phyloP scores from a whole-genome alignment of 2,329 filamentous ascomycete species.

The Raffaelea arxii region DNA sequence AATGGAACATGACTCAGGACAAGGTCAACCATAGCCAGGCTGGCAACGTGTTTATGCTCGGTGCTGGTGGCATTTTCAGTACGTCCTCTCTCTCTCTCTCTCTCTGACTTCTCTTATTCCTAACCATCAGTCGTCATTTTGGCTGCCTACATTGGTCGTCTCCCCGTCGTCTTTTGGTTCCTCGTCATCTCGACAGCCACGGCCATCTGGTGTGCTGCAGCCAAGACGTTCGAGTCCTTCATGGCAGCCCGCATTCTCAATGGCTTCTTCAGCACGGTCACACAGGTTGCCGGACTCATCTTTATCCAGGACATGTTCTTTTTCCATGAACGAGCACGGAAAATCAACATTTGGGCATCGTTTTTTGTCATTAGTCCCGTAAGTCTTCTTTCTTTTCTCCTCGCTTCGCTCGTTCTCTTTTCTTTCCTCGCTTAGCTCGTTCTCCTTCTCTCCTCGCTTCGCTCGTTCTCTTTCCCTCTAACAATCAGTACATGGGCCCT shows the following conservation, averaged over 20 bases:
- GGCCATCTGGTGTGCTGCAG: slow-evolving; percentile 33
- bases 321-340: slow-evolving; percentile 44
- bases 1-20: slow-evolving; percentile 38
- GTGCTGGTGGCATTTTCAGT: slow-evolving; percentile 30
- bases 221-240: slow-evolving; percentile 34
- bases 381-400: background rate
- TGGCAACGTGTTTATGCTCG: slow-evolving; percentile 42
- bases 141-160: slow-evolving; percentile 31
- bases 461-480: slow-evolving; percentile 15
- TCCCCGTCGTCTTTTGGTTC: slow-evolving; percentile 34
- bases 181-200: slow-evolving; percentile 26
- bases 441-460: slow-evolving; percentile 17
- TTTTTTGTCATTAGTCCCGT: slow-evolving; percentile 11
- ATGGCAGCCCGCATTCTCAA: slow-evolving; percentile 37
- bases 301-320: slow-evolving; percentile 51
- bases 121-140: slow-evolving; percentile 26
- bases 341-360: slow-evolving; percentile 38
- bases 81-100: slow-evolving; percentile 10
- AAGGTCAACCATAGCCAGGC: slow-evolving; percentile 41
- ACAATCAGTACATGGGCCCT: slow-evolving; percentile 33
- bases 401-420: slow-evolving; percentile 18
- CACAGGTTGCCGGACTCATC: slow-evolving; percentile 36
- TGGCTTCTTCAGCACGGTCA: slow-evolving; percentile 36
- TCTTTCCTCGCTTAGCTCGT: slow-evolving; percentile 1
- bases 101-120: background rate